phyloP scores from a whole-genome alignment of 2,329 filamentous ascomycete species.

The Monosporascus cannonballus region DNA sequence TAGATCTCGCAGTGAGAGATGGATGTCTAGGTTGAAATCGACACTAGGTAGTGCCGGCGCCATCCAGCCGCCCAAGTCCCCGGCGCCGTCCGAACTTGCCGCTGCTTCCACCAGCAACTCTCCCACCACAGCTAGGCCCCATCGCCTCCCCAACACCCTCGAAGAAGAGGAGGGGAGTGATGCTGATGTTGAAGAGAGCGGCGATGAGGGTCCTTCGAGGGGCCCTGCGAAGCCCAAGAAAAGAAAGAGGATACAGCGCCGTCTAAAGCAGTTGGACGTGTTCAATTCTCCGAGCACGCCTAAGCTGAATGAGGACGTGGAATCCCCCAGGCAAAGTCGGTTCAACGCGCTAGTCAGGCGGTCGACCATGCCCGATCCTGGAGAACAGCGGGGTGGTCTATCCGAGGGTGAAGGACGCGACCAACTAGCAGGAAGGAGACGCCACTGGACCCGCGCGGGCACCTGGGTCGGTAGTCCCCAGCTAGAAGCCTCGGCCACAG shows the following conservation, averaged over 20 bases:
- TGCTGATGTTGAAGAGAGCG: constrained; percentile 80
- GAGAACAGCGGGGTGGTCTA: constrained; percentile 55
- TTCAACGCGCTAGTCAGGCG: constrained; percentile 56
- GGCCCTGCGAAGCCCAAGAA: constrained; percentile 48
- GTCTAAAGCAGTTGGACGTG: constrained; percentile 45
- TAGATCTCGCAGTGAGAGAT: constrained; percentile 56
- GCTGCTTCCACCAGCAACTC: constrained; percentile 38
- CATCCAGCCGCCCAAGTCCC: constrained; percentile 39
- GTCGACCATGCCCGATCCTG: constrained; percentile 57
- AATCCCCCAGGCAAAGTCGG: constrained; percentile 37
- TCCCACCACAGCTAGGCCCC: constrained; percentile 38
- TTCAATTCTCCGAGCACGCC: constrained; percentile 63
- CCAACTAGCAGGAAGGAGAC: constrained; percentile 44
- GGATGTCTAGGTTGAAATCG: constrained; percentile 70
- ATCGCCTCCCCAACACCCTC: constrained; percentile 47
- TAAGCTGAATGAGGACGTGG: constrained; percentile 35
- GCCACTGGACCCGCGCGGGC: constrained; percentile 53
- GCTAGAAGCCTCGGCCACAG: constrained; percentile 41
- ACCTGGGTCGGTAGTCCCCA: constrained; percentile 50
- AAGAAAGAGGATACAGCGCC: constrained; percentile 56
- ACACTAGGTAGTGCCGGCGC: constrained; percentile 56
- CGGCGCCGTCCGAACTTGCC: constrained; percentile 28
- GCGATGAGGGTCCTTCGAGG: constrained; percentile 59
- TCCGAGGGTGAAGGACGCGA: constrained; percentile 73
- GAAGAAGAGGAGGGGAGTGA: constrained; percentile 59